Percentiles rank a stretch among this genome's conserved stretches.
Conservation (phyloP, 257 asterid species). For the Solanum infundibuliforme region DNA sequence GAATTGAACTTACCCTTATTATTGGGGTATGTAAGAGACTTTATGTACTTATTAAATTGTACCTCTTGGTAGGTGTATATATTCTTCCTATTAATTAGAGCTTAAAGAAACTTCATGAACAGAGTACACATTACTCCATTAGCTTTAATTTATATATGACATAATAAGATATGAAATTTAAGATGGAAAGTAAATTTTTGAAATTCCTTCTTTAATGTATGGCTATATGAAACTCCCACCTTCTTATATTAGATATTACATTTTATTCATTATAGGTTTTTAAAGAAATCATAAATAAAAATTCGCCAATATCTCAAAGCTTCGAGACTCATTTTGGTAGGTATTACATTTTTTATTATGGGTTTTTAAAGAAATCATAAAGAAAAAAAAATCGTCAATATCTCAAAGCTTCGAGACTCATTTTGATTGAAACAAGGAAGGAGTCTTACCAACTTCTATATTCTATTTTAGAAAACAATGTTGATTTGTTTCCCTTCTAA, state of each 20-base stretch:
- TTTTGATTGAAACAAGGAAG: too few relatives aligned
- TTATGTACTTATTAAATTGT: background rate
- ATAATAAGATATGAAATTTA: background rate
- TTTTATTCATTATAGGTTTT: background rate
- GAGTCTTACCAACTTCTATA: too few relatives aligned
- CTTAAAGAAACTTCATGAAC: background rate
- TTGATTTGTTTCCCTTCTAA: too few relatives aligned
- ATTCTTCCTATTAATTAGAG: background rate
- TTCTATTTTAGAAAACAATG: too few relatives aligned
- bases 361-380: too few relatives aligned
- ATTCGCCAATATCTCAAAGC: fast-evolving
- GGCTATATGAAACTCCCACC: background rate
- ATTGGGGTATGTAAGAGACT: background rate
- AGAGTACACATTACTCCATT: background rate
- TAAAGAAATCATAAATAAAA: background rate
- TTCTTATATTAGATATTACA: background rate
- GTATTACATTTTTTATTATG: too few relatives aligned
- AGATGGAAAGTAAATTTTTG: background rate
- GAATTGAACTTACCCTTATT: background rate
- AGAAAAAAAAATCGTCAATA: too few relatives aligned
- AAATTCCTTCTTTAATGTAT: background rate
- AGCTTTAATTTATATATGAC: background rate
- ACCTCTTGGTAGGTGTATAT: background rate
- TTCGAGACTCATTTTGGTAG: background rate
- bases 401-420: too few relatives aligned